Conservation (phyloP, 768 basidiomycete genomes). For the Tylopilus sp. region DNA sequence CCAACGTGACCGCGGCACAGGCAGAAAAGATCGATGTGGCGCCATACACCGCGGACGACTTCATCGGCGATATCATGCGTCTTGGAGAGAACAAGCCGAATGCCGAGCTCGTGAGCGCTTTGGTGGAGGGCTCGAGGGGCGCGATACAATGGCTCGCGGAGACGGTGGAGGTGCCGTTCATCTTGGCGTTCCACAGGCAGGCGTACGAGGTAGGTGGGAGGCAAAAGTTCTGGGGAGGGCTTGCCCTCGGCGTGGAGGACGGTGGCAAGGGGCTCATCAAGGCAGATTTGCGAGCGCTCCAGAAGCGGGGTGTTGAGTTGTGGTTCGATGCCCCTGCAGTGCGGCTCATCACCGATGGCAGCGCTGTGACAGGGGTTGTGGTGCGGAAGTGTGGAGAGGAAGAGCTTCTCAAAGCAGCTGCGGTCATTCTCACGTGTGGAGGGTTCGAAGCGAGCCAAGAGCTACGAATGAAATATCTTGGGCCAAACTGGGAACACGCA, state of each 20-base stretch:
- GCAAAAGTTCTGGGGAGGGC: conserved; percentile 69
- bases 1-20: conserved; percentile 42
- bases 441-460: conserved; percentile 60
- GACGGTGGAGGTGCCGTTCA: conserved; percentile 50
- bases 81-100: conserved; percentile 52
- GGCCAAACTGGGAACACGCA: conserved; percentile 55
- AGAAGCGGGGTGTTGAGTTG: conserved; percentile 46
- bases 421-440: conserved; percentile 62
- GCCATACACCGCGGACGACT: conserved; percentile 54
- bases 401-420: conserved; percentile 36
- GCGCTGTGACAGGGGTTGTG: conserved; percentile 44
- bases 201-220: conserved; percentile 62
- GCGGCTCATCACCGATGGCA: conserved; percentile 31
- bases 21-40: conserved; percentile 51
- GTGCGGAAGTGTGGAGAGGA: conserved; percentile 38
- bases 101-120: conserved; percentile 42
- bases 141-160: conserved; percentile 56
- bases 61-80: conserved; percentile 57
- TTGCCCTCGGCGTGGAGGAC: conserved; percentile 57
- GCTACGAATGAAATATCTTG: conserved; percentile 52
- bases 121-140: conserved; percentile 56
- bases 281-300: conserved; percentile 50
- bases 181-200: conserved; percentile 60
- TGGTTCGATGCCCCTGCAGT: conserved; percentile 56
- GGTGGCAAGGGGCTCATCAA: conserved; percentile 67